Evolutionary conservation across 352 stramenopile genomes (phyloP), one percentile per base, ranked within the genome.

Genomic region (Phytophthora sp.): DNA sequence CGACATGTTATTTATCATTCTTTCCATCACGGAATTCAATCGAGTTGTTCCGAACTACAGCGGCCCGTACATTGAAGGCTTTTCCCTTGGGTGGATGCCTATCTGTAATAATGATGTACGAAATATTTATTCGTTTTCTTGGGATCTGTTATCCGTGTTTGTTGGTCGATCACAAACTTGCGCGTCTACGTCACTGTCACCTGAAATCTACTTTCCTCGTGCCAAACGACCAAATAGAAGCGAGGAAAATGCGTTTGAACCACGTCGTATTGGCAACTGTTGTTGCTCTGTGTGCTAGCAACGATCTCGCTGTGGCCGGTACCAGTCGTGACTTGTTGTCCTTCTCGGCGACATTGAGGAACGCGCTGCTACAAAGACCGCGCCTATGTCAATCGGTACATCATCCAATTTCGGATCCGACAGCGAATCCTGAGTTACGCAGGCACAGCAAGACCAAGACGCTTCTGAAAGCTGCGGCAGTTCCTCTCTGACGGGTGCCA

Each of bases 241-340:
- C 36, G 45, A 33, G 29, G 39, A 35, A 26, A 42, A 67, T 67
- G 59, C 59, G 59, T 42, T 16, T 60, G n/a, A 55, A 33, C 44
- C 24, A 51, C 31, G 18, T 67, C 18, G 23, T 67, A 16, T 35
- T 67, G 30, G 59, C 39, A 42, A 33, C 39, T 50, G 39, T 41
- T 7, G 24, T 62, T 39, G 59, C 59, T 51, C 31, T 67, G 50
- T 35, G 50, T 33, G 57, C 58, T 11, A 54, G 49, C 58, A 39
- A 13, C 42, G 35, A 67, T 18, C 13, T 53, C 30, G 30, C 21
- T n/a, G 16, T 5, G 1, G 56, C 56, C 3, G 23, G 35, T 24
- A 24, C 44, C 4, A 36, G 24, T 24, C 44, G 26, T 24, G 24
- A 23, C 16, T 8, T 52, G 44, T 36, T 56, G 30, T 44, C 30